phyloP scores from a whole-genome alignment of 257 asterid species.

The Nicotiana otophora region DNA sequence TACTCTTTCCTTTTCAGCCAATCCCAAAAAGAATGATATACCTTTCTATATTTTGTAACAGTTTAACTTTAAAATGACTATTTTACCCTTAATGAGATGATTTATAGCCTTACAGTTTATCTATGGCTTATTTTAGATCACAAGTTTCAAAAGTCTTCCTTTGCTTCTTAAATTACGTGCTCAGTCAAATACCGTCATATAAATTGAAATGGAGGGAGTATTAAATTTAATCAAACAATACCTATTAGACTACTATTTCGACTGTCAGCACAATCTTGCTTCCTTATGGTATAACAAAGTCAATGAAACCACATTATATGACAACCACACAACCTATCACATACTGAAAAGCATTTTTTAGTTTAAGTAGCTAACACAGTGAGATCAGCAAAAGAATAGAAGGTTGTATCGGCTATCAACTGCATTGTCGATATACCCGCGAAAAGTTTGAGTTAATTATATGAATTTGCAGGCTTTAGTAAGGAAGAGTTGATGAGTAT shows the following conservation, averaged over 20 bases:
- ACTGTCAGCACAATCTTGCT: background rate
- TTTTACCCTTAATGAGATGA: too few relatives aligned
- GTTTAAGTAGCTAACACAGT: background rate
- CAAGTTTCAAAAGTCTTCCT: too few relatives aligned
- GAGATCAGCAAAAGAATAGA: background rate
- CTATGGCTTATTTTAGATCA: too few relatives aligned
- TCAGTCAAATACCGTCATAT: too few relatives aligned
- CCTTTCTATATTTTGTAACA: too few relatives aligned
- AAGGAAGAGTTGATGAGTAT: conserved; percentile 80
- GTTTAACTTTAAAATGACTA: too few relatives aligned
- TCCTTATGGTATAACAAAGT: background rate
- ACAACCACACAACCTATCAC: background rate
- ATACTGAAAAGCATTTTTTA: background rate
- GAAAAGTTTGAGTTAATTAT: background rate
- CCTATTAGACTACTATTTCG: background rate
- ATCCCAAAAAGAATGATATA: too few relatives aligned
- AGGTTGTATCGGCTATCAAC: background rate
- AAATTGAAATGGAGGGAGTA: too few relatives aligned
- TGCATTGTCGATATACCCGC: background rate
- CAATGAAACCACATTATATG: background rate
- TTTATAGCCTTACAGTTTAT: too few relatives aligned
- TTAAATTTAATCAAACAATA: background rate
- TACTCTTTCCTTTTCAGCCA: too few relatives aligned
- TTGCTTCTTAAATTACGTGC: too few relatives aligned
- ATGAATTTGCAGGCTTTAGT: conserved; percentile 57